Base-by-base conservation (phyloP, 2,329 filamentous ascomycete genomes). In the Colletotrichum ledebouriae region DNA sequence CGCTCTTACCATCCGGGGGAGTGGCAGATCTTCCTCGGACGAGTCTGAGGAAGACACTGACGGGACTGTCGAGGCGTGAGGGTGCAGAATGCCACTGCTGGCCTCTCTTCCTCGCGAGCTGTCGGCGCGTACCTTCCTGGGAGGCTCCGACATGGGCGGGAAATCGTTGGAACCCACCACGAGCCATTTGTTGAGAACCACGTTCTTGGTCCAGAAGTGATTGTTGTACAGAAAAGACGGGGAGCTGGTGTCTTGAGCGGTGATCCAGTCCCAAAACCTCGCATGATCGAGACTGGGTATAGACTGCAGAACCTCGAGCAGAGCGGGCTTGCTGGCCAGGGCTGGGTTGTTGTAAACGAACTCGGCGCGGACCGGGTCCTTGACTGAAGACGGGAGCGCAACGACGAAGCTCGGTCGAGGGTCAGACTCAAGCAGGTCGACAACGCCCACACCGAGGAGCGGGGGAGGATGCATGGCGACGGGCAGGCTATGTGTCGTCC, bases 331-430 rank as follows among this genome's bases (percentile, higher is more conserved):
- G 39, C 72, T 66, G 22, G 72, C 70, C 3, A 82, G 73, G n/a
- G 78, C 76, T 49, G 78, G 76, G 64, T 83, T 83, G 64, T 75
- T 75, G 72, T 82, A 81, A 22, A 77, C 73, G 15, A 76, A 62
- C 37, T 56, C 52, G 9, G 69, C 60, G 29, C 64, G 67, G 33
- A 61, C 47, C 20, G 71, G 50, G 33, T 72, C 57, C 50, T 71
- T 59, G 56, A 66, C 39, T 12, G 59, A 52, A 15, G 71, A 46
- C 15, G 69, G 59, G 17, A 72, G 57, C 34, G 73, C 74, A 53
- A 80, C 77, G 63, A 83, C 75, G 50, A 83, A 83, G 49, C 79
- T 79, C 59, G 81, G 80, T 61, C 81, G 77, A 34, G 79, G 79
- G 67, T 83, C 81, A 69, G 75, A 77, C 67, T 79, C 75, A 70